phyloP scores from a whole-genome alignment of 1,139 yeast genomes.

The Saccharomyces hybrid region DNA sequence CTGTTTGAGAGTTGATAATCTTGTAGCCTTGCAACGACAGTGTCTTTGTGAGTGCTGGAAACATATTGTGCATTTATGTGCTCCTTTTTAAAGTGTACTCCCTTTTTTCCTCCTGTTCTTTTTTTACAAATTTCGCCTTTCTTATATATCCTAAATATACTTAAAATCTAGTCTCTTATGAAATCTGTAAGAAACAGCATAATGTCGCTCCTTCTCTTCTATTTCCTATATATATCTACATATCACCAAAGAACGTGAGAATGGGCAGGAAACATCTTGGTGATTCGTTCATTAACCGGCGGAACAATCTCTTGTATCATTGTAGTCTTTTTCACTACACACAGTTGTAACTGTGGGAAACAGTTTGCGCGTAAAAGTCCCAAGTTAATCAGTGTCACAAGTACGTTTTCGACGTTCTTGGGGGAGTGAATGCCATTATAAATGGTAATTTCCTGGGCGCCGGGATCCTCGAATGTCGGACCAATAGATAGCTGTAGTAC shows the following conservation, averaged over 20 bases:
- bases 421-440: constrained; percentile 24
- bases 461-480: not conserved
- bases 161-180: too few relatives aligned
- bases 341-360: constrained; percentile 24
- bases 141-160: not conserved
- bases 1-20: not conserved
- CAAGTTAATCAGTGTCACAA: constrained; percentile 27
- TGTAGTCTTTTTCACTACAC: constrained; percentile 27
- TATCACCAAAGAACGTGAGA: constrained; percentile 28
- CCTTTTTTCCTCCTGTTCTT: not conserved
- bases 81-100: not conserved
- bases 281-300: constrained; percentile 20
- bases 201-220: not conserved
- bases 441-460: constrained; percentile 9
- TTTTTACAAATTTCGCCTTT: not conserved
- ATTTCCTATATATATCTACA: too few relatives aligned
- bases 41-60: not conserved
- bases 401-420: constrained; percentile 25
- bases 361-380: constrained; percentile 30
- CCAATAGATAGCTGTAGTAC: constrained; percentile 22
- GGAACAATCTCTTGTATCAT: constrained; percentile 26
- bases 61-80: not conserved
- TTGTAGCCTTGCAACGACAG: not conserved
- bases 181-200: not conserved
- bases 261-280: constrained; percentile 25